Base-by-base conservation (phyloP, 495 filamentous ascomycete genomes). In the Massariosphaeria phaeospora region DNA sequence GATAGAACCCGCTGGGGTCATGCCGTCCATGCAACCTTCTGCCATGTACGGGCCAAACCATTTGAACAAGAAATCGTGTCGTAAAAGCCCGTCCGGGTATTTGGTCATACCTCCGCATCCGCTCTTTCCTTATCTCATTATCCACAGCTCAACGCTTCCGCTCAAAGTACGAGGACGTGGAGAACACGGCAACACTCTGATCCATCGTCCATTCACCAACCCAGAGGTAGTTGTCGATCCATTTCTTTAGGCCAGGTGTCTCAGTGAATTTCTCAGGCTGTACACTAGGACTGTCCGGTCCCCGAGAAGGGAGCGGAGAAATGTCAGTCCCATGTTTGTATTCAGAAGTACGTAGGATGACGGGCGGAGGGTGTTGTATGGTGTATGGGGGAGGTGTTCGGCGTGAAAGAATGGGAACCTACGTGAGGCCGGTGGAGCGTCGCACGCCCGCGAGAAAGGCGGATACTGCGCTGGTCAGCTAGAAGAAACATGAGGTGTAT, bases 201-300 rank as follows among this genome's bases (percentile, higher is more conserved):
- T 98, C 93, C 91, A 98, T 91, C 47, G 95, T 86, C 88, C 88
- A 94, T 72, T 98, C 93, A 67, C 93, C 93, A 36, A 97, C 82
- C 45, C 88, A 88, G 53, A 98, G 84, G 73, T 98, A 98, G 68
- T 84, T 95, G 65, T 91, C 88, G 61, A 98, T 79, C 85, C 89
- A 96, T 63, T 83, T 85, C 69, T 88, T 86, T 62, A 95, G 66
- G 50, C 91, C 85, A 71, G 88, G 86, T 69, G 82, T 90, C 35
- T 95, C 88, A 56, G 85, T 78, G 57, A 97, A 78, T 62, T 84
- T 81, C 60, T 97, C 94, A 60, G 83, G 83, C 69, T 88, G 84
- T 69, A 98, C 76, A 75, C 94, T 98, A 72, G 81, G 82, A 72
- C 83, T 88, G 69, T 49, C 43, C 66, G 67, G 61, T 63, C 69